A percentile compares a stretch with the other conserved stretches of the same genome.
Evolutionary conservation across 345 rosid genomes (phyloP).

Genomic region (Murraya koenigii): DNA sequence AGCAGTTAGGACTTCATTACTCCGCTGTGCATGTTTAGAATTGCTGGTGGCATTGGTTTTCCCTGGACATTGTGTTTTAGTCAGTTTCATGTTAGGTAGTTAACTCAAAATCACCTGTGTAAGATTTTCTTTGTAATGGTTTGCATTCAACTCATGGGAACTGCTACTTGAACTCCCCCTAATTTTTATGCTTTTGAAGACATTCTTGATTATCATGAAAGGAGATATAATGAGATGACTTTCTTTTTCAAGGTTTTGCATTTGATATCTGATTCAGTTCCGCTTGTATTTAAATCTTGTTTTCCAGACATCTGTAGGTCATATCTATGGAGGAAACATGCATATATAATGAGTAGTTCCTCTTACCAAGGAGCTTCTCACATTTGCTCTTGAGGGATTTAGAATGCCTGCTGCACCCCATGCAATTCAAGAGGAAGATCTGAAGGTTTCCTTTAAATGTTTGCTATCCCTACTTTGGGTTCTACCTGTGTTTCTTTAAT

Average conservation of each 20-base stretch:
- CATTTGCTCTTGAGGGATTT: background rate
- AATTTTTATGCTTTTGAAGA: background rate
- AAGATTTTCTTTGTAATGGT: background rate
- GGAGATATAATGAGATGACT: background rate
- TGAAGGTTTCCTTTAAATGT: background rate
- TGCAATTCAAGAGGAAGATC: background rate
- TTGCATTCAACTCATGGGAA: background rate
- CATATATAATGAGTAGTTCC: constrained; percentile 24
- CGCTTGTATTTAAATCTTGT: background rate
- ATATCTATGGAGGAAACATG: constrained; percentile 74
- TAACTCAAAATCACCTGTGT: background rate
- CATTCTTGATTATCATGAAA: background rate
- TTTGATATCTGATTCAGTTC: constrained; percentile 13
- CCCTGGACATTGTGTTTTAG: background rate
- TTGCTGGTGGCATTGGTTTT: background rate
- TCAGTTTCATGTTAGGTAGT: background rate
- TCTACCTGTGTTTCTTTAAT: background rate
- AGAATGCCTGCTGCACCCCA: background rate
- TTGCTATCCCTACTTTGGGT: background rate
- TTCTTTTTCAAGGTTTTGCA: constrained; percentile 5
- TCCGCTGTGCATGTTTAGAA: background rate
- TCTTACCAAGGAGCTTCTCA: background rate
- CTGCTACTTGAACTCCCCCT: background rate
- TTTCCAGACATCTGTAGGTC: constrained; percentile 58
- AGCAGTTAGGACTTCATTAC: background rate